Base-by-base conservation (phyloP, 306 rosid species). In the Luffa acutangula region DNA sequence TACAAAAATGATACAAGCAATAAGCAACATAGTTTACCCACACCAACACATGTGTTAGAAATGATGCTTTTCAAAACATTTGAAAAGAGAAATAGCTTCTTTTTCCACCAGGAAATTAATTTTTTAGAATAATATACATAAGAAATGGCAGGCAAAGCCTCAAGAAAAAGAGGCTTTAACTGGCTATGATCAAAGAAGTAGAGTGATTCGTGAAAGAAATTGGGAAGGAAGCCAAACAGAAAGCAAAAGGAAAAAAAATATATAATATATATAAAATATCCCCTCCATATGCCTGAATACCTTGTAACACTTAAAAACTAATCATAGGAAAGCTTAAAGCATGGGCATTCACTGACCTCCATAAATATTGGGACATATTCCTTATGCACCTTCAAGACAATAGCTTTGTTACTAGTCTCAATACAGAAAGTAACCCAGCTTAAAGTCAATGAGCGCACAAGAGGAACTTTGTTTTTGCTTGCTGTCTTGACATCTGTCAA, bases 291-390 rank as follows among this genome's bases (percentile, higher is more conserved):
- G 7, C 34, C 9, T 51, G 18, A 2, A 75, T 75, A 59, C 13
- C 75, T 9, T n/a, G 34, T 18, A 42, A 43, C 36, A 78, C 10
- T 34, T 4, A 7, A 37, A 63, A 62, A 25, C 3, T 8, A 76
- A 13, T 6, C 53, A 76, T 5, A 46, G 33, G 37, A 49, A 41
- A 77, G 76, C 72, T 51, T 41, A 59, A 49, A 52, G 76, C 6
- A 45, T 49, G 3, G 17, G 31, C 33, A 33, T 65, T 83, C 82
- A 88, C 98, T 83, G 13, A 96, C 99, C 99, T 96, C 99, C 98
- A 96, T 96, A 71, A 89, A 90, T 56, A 96, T 85, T n/a, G 96
- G 94, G n/a, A 96, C 98, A 75, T 93, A 96, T 77, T 96, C 99
- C 91, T 96, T 96, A 67, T 96, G 99, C 80, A 79, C 87, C 89